phyloP scores from a whole-genome alignment of 2,329 filamentous ascomycete genomes.

The Xylariaceae sp. region DNA sequence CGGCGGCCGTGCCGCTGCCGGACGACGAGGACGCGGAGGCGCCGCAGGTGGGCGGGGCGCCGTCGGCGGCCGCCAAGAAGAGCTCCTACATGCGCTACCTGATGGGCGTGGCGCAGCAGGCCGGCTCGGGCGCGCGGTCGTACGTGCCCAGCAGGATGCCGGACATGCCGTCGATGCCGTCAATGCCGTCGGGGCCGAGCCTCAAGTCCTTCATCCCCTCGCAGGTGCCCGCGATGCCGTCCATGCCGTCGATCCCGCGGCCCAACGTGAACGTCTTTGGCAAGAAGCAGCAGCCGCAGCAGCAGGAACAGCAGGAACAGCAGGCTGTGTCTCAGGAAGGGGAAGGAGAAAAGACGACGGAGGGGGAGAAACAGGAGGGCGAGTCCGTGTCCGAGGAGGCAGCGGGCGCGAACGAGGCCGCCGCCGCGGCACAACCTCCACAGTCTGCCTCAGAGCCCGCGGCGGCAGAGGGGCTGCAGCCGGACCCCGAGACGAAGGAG shows the following conservation, averaged over 20 bases:
- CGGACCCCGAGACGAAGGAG: conserved; percentile 5
- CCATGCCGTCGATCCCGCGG: conserved; percentile 23
- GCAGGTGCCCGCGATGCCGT: conserved; percentile 15
- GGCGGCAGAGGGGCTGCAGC: conserved; percentile 4
- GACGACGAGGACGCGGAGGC: conserved; percentile 29
- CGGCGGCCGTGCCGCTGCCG: conserved; percentile 40
- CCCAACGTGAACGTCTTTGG: conserved; percentile 22
- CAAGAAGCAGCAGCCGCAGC: conserved; percentile 9
- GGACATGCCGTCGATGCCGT: conserved; percentile 26
- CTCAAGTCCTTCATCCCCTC: conserved; percentile 25
- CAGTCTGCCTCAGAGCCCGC: conserved; percentile 7
- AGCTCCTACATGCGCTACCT: conserved; percentile 41
- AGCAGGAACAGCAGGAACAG: conserved; percentile 5
- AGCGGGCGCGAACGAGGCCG: too few relatives aligned
- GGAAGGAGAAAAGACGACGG: not conserved
- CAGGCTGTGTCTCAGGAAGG: not conserved
- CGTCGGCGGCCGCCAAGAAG: conserved; percentile 26
- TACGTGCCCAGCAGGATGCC: conserved; percentile 39
- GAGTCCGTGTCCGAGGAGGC: too few relatives aligned
- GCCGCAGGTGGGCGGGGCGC: conserved; percentile 22
- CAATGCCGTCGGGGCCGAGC: conserved; percentile 27
- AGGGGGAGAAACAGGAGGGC: too few relatives aligned
- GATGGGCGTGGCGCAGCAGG: conserved; percentile 40
- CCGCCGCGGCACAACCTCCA: too few relatives aligned
- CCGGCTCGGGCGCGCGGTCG: conserved; percentile 37